Conservation (phyloP, 345 rosid species). For the Hibiscus mutabilis region DNA sequence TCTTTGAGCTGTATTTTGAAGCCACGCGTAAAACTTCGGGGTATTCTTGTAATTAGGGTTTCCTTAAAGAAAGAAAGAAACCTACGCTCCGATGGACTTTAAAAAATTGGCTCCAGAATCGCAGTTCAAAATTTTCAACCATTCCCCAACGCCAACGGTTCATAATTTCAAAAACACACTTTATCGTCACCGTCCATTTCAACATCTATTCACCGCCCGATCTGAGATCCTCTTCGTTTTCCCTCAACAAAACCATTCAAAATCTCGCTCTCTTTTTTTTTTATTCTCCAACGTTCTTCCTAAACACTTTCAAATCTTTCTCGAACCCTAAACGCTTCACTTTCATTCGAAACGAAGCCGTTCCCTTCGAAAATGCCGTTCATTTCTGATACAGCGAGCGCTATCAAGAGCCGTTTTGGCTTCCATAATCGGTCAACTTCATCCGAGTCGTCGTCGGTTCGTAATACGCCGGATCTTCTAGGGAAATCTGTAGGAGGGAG, state of each 20-base stretch:
- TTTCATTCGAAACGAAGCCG: neutral
- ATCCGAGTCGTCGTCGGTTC: slow-evolving; percentile 21
- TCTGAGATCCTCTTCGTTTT: neutral
- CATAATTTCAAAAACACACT: neutral
- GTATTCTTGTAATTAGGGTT: neutral
- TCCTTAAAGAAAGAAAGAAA: neutral
- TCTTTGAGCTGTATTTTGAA: neutral
- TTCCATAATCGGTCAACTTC: slow-evolving; percentile 50
- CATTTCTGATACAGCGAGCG: slow-evolving; percentile 71
- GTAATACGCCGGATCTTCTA: slow-evolving; percentile 38
- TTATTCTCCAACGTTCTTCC: neutral
- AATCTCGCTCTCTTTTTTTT: neutral
- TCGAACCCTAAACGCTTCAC: neutral
- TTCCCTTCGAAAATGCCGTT: slow-evolving; percentile 48
- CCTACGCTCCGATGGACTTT: neutral
- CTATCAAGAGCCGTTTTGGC: slow-evolving; percentile 79
- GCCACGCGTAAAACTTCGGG: neutral
- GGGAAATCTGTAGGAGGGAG: slow-evolving; percentile 38
- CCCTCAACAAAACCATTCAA: slow-evolving; percentile 1
- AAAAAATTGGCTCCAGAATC: slow-evolving; percentile 11
- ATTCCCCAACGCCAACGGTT: slow-evolving; percentile 15
- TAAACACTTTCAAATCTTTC: neutral
- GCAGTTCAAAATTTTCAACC: slow-evolving; percentile 2
- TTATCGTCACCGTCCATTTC: slow-evolving; percentile 13
- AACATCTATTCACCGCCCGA: neutral